Base-by-base conservation (phyloP, 306 rosid species). In the Malus asiatica region DNA sequence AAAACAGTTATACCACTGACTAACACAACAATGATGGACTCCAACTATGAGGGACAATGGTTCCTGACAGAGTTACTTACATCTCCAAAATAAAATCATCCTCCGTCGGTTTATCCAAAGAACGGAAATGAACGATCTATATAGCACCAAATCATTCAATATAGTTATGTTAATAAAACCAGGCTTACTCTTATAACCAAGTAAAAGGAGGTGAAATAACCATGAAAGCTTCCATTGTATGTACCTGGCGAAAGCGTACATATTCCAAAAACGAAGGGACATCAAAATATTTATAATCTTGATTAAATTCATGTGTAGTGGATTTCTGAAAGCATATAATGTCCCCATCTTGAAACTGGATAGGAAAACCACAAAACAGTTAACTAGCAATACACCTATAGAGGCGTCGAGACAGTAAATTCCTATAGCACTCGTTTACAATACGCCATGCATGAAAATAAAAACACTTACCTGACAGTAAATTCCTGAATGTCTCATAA, bases 271-370 rank as follows among this genome's bases (percentile, higher is more conserved):
- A 91, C 18, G 97, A 88, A 57, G 90, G 91, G 77, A 94, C 91
- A 69, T 89, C 89, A 51, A 97, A 87, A 79, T 88, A 91, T 59
- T 74, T 88, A 84, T 76, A 85, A 32, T 76, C 89, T 77, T 89
- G 87, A 75, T 75, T 84, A 51, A 76, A 78, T 58, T 77, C 87
- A 71, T 67, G 75, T 45, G 78, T 73, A 70, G 84, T 68, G 77
- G 83, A 68, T 78, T 90, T 94, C 86, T 94, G 96, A 79, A 89
- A 86, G 88, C 98, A 94, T 71, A 94, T 89, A 76, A 94, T 94
- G 83, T 94, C 98, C 61, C 98, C 98, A 53, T 92, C 94, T 84
- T 94, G 96, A 74, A 94, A 84, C 98, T 90, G 86, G 32, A 85
- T 81, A 82, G 35, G 66, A 59, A 68, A 55, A 25, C 60, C 29